Evolutionary conservation across 345 rosid genomes (phyloP).

Genomic region (Lepidium aucheri): DNA sequence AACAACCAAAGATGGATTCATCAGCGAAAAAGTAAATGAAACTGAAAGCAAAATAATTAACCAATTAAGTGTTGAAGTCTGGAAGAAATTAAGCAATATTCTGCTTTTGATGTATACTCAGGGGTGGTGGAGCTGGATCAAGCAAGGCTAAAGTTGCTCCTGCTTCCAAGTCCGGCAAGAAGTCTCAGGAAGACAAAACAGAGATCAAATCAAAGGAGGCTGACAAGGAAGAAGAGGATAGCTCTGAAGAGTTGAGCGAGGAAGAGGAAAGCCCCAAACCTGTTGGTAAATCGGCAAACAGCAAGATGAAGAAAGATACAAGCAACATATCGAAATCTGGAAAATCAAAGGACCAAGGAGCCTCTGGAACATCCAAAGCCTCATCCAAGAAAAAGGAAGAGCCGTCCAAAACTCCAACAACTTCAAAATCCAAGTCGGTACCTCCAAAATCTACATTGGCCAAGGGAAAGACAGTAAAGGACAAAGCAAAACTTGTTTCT

Average conservation of each 20-base stretch:
- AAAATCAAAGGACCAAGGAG: constrained; percentile 38
- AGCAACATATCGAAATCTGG: constrained; percentile 32
- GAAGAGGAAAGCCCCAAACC: constrained; percentile 34
- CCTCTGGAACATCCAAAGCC: constrained; percentile 18
- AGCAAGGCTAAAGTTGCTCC: constrained; percentile 48
- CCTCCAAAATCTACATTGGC: constrained; percentile 28
- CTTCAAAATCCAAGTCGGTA: constrained; percentile 41
- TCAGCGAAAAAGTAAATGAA: constrained; percentile 49
- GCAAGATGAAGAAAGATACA: constrained; percentile 39
- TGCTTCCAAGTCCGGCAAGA: constrained; percentile 27
- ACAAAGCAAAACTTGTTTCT: constrained; percentile 40
- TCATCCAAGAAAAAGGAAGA: constrained; percentile 36
- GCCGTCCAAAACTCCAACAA: constrained; percentile 16
- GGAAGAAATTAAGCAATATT: not conserved
- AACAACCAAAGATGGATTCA: constrained; percentile 42
- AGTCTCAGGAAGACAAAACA: constrained; percentile 35
- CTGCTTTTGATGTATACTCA: constrained; percentile 8
- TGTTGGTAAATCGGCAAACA: constrained; percentile 29
- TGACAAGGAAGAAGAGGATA: constrained; percentile 30
- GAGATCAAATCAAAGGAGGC: constrained; percentile 28
- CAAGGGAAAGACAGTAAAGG: constrained; percentile 36
- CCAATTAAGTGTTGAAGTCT: not conserved
- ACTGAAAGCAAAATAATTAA: not conserved
- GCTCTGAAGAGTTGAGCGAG: constrained; percentile 33
- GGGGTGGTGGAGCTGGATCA: constrained; percentile 58